Conservation (phyloP, 192 early-diverging fungal species). For the Phlyctochytrium bullatum region DNA sequence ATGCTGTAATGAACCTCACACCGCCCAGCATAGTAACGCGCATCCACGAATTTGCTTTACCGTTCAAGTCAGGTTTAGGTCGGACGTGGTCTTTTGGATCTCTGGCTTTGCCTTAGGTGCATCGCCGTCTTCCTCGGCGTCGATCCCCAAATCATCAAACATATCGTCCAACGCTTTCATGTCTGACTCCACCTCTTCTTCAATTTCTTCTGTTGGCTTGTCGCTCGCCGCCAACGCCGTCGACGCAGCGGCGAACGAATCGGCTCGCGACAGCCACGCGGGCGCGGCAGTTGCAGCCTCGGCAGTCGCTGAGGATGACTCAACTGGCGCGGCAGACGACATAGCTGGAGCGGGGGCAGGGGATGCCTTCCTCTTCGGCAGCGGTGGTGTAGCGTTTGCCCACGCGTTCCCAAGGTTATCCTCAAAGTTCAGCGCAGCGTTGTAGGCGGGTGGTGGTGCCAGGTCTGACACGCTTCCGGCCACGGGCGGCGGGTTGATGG, state of each 20-base stretch:
- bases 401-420: slow-evolving; percentile 1
- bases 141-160: neutral
- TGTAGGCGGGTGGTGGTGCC: neutral
- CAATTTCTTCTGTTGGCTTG: neutral
- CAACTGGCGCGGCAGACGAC: too few species aligned
- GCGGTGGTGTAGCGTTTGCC: neutral
- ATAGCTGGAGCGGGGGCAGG: too few species aligned
- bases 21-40: too few species aligned
- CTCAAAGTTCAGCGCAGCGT: neutral
- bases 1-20: too few species aligned
- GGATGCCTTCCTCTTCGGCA: too few species aligned
- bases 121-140: neutral
- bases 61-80: too few species aligned
- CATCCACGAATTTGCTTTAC: too few species aligned
- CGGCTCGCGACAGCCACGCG: neutral
- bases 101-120: too few species aligned
- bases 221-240: neutral
- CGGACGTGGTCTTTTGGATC: too few species aligned
- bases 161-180: neutral
- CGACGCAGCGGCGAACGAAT: neutral
- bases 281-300: neutral
- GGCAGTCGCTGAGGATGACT: too few species aligned
- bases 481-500: too few species aligned
- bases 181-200: neutral
- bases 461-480: too few species aligned